Evolutionary conservation across 352 stramenopile species (phyloP), one percentile per base, ranked within the genome.

Genomic region (Pythium sukuiense): DNA sequence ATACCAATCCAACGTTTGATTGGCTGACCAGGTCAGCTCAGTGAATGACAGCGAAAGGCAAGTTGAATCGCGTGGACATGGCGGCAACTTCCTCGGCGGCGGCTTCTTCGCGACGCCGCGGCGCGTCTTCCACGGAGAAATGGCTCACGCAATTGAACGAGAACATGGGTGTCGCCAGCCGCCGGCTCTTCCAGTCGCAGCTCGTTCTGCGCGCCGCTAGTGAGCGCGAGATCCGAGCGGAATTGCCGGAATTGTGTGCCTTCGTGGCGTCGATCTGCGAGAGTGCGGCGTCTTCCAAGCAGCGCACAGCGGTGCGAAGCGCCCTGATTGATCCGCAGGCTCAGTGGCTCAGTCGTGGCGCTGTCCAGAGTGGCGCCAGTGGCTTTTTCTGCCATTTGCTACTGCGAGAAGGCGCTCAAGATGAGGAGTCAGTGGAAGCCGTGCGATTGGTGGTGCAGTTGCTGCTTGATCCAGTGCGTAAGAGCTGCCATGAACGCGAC

Each of bases 271-370:
- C 69, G 13, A 54, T 90, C n/a, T 61, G 71, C 32, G 39, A 33
- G 11, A 24, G 18, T 20, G 60, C 49, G 20, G 1, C 35, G 30
- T 24, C 43, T 6, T 63, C 49, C 39, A 13, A 18, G 18, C 59
- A 55, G 9, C 29, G 13, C 35, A 49, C 11, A 27, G 62, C 48
- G 0, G 61, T 82, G 18, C 76, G 76, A 6, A 24, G 35, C 2
- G 76, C 73, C 3, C 89, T 90, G 29, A 32, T 30, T 11, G 71
- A 87, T 30, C 67, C 70, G 27, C 61, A 79, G 2, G 76, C 72
- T 3, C 75, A 87, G 39, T 92, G 83, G 83, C 59, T 92, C 26
- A 80, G 74, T 41, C 83, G 78, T 29, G 82, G 81, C 29, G 77
- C 81, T 20, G 53, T 82, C 8, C 61, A 92, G 48, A 90, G 79